Evolutionary conservation across 352 stramenopile species (phyloP).

Genomic region (Globisporangium camurandrum): DNA sequence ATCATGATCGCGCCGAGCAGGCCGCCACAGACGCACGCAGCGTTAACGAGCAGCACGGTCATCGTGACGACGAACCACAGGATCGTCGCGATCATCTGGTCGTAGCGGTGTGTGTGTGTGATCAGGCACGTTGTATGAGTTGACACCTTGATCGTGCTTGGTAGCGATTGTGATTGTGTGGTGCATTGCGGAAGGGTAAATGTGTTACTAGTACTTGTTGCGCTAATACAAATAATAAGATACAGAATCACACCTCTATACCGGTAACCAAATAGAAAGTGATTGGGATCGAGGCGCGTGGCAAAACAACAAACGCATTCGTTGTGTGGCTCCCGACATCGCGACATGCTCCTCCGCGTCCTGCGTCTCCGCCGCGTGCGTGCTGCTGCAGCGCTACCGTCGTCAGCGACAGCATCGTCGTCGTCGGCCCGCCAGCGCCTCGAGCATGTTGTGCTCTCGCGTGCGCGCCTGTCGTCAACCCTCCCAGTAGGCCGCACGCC

Average conservation of each 20-base stretch:
- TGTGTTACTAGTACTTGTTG: no score
- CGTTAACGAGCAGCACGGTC: slow-evolving; percentile 15
- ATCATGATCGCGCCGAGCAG: slow-evolving; percentile 49
- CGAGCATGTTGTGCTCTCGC: neutral
- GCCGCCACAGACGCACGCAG: slow-evolving; percentile 16
- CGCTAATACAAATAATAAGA: no score
- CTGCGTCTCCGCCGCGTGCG: slow-evolving; percentile 9
- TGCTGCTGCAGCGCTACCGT: neutral
- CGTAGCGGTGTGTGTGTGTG: neutral
- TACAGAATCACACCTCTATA: no score
- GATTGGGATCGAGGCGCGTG: no score
- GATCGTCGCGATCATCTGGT: slow-evolving; percentile 6
- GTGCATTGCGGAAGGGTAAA: no score
- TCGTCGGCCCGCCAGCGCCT: neutral
- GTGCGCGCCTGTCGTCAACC: neutral
- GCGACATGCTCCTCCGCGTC: slow-evolving; percentile 13
- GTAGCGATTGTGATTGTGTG: neutral
- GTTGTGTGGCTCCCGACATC: slow-evolving; percentile 1
- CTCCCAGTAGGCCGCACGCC: neutral
- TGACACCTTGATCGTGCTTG: neutral
- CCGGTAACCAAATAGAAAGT: no score
- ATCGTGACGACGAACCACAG: slow-evolving; percentile 7
- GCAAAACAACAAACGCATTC: no score
- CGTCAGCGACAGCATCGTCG: no score
- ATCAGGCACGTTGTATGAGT: neutral